Evolutionary conservation across 352 stramenopile genomes (phyloP), one percentile per base, ranked within the genome.

Genomic region (Paralagenidium karlingii): DNA sequence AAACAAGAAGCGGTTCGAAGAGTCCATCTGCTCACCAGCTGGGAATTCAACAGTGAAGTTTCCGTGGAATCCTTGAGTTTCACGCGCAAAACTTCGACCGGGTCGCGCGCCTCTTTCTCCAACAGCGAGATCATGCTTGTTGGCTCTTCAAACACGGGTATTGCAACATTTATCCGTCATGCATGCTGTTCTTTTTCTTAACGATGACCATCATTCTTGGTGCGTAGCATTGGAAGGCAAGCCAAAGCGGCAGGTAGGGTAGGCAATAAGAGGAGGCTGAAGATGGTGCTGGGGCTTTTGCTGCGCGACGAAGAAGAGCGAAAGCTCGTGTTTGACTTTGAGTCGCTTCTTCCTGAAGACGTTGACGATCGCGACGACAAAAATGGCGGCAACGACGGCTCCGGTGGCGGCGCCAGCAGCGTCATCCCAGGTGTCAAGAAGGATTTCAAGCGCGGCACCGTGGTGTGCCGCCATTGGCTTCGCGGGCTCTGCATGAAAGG

Each of bases 401-500:
- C 65, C 5, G 61, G 51, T 2, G 65, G 67, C 28, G 56, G 54
- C 1, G 51, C 52, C 15, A 22, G 16, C 7, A 36, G 22, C 30
- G 30, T 22, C 16, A 38, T 47, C 30, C 37, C 46, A 32, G 47
- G 47, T 16, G 65, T 59, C 24, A 80, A 82, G 54, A 92, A 88
- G 41, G 79, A 93, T 49, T 89, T 93, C 36, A 93, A 93, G 53
- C 76, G 79, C 30, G 79, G 92, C 31, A 98, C 91, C 0, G 90
- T 98, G 34, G 94, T 98, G 21, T 98, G 94, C 60, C 87, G 93
- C 46, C 94, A 98, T 58, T 98, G 94, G 92, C 74, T 98, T 37
- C 82, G 88, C 44, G 92, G 94, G 52, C 69, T 98, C 24, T 98
- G 94, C 58, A 98, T 98, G 93, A 98, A 98, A 49, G 94, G 94